Percentiles rank a stretch among this genome's conserved stretches.
Conservation (phyloP, 306 rosid genomes). For the Albizia julibrissin region DNA sequence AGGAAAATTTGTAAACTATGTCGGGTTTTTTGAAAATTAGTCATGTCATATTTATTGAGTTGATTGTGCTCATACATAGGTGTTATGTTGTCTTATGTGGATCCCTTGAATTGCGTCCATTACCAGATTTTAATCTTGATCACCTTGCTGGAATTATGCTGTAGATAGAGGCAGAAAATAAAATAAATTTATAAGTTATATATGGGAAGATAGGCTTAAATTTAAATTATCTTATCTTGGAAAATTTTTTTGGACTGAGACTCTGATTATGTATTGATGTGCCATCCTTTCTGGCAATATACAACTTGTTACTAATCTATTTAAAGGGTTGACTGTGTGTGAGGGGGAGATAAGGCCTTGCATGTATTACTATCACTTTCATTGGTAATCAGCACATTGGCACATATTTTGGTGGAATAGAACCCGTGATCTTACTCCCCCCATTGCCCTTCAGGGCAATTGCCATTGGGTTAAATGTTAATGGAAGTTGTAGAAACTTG, state of each 20-base stretch:
- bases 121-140: neutral
- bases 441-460: neutral
- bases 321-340: neutral
- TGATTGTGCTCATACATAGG: neutral
- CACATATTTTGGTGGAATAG: neutral
- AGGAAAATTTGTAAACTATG: neutral
- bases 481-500: slow-evolving; percentile 16
- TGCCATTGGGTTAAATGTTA: slow-evolving; percentile 3
- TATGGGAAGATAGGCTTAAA: neutral
- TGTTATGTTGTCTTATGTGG: neutral
- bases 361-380: neutral
- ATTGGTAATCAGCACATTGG: neutral
- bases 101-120: neutral
- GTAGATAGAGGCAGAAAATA: neutral
- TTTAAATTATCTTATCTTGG: neutral
- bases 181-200: neutral
- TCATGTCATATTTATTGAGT: neutral
- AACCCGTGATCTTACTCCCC: neutral
- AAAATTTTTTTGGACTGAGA: neutral
- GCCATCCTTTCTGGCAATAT: neutral
- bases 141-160: neutral
- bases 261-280: neutral
- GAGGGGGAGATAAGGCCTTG: neutral
- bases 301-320: neutral
- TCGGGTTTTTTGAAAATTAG: neutral